Evolutionary conservation across 805 yeast genomes (phyloP), one percentile per base, ranked within the genome.

Genomic region (Myxozyma kluyveri): DNA sequence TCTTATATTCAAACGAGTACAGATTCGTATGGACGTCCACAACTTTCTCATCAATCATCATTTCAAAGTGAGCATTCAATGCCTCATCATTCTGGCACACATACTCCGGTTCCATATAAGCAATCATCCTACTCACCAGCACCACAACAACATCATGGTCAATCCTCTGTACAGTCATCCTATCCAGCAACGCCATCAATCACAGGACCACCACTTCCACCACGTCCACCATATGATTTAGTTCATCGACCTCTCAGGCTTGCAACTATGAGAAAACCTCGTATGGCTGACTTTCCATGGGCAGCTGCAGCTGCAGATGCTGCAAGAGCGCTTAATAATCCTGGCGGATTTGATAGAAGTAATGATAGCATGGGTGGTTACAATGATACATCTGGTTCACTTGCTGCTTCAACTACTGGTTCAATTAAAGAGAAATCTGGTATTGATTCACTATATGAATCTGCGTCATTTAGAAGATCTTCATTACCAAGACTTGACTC

Each of bases 171-270:
- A 17, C 45, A 37, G n/a, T 45, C 57, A 3, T 50, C 42, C 40
- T 18, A 48, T 19, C 12, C 45, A 5, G 42, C 27, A 12, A 24
- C 58, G n/a, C 52, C 59, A 1, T 32, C 52, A 3, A 44, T 32
- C 3, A 48, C 49, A 14, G 59, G 59, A 14, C 59, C 59, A 1
- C 59, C 59, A 5, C 23, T 54, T 14, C 59, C 59, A 5, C 59
- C 59, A n/a, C 42, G 37, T 14, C 59, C 59, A 3, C 59, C 59
- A 3, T 42, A 19, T 26, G 56, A 54, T n/a, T 39, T 51, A 5
- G 24, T 40, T 9, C 29, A 35, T 26, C 40, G 49, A 14, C 56
- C 59, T 14, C 22, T 54, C 14, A 19, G 56, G 1, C 47, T 54
- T 18, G 19, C 50, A 3, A 47, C 45, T 3, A 22, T 51, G 40